Evolutionary conservation across 768 basidiomycete species (phyloP).

Genomic region (Amanita muscaria): DNA sequence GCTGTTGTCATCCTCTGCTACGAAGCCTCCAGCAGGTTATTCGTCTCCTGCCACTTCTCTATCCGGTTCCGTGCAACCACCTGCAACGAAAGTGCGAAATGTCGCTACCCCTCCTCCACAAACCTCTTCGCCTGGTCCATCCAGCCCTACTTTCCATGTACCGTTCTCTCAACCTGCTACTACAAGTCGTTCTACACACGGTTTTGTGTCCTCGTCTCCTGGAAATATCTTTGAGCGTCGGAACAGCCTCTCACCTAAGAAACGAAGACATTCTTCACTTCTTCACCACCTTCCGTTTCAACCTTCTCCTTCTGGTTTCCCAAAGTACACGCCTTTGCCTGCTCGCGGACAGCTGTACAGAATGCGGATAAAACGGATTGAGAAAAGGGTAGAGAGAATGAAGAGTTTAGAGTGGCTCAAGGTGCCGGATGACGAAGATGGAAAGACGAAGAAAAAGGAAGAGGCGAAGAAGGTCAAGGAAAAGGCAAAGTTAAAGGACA

Average conservation of each 20-base stretch:
- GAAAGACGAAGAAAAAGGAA: slow-evolving; percentile 10
- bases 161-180: background rate
- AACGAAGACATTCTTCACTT: slow-evolving; percentile 7
- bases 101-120: background rate
- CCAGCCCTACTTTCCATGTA: background rate
- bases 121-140: slow-evolving; percentile 5
- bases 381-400: slow-evolving; percentile 20
- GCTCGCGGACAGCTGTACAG: slow-evolving; percentile 27
- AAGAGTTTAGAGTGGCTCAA: slow-evolving; percentile 26
- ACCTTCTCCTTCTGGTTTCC: slow-evolving; percentile 18
- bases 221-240: background rate
- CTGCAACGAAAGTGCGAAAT: background rate
- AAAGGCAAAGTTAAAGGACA: background rate
- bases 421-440: slow-evolving; percentile 22
- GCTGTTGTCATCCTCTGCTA: background rate
- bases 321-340: slow-evolving; percentile 36
- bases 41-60: slow-evolving; percentile 4
- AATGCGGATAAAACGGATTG: slow-evolving; percentile 24
- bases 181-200: background rate
- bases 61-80: background rate
- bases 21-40: background rate
- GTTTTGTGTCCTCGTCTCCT: background rate
- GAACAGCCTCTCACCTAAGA: background rate
- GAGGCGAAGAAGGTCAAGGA: slow-evolving; percentile 10
- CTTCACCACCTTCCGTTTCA: slow-evolving; percentile 12